phyloP scores from a whole-genome alignment of 2,329 filamentous ascomycete genomes.

The Simplicillium sp. region DNA sequence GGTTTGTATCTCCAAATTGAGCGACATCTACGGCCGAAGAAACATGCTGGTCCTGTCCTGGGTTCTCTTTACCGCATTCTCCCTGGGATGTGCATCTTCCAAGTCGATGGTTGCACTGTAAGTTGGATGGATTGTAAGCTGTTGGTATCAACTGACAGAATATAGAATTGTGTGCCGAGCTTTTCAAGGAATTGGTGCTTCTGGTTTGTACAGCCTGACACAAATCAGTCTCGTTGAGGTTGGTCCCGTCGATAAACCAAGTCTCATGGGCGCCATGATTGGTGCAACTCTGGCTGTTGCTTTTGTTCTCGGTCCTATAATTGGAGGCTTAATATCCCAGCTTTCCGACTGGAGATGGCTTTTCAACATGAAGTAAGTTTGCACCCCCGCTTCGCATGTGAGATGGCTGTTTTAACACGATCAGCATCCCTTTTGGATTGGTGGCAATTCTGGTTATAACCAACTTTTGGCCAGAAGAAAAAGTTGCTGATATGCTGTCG shows the following conservation, averaged over 20 bases:
- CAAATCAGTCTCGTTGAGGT: conserved; percentile 49
- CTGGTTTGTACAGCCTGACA: conserved; percentile 50
- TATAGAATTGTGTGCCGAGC: conserved; percentile 47
- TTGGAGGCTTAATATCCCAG: conserved; percentile 47
- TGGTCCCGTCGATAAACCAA: conserved; percentile 40
- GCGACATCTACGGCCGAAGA: conserved; percentile 48
- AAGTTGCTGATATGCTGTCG: conserved; percentile 24
- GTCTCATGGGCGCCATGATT: conserved; percentile 44
- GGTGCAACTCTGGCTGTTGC: conserved; percentile 47
- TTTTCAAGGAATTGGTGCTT: conserved; percentile 51
- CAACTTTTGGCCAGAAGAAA: conserved; percentile 33
- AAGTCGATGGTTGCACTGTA: conserved; percentile 42
- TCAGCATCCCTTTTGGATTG: conserved; percentile 39
- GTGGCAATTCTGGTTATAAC: conserved; percentile 35
- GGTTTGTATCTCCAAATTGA: conserved; percentile 47
- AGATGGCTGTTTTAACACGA: conserved; percentile 7
- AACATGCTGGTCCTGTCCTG: conserved; percentile 40
- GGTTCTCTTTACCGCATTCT: conserved; percentile 45
- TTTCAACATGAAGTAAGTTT: conserved; percentile 50
- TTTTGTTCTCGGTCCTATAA: conserved; percentile 47
- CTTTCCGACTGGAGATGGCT: conserved; percentile 47
- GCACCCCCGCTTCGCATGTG: not conserved
- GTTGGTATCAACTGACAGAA: not conserved
- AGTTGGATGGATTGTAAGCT: conserved; percentile 7
- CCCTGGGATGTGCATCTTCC: conserved; percentile 41